phyloP scores from a whole-genome alignment of 2,329 filamentous ascomycete species.

The Sporothrix mexicana region DNA sequence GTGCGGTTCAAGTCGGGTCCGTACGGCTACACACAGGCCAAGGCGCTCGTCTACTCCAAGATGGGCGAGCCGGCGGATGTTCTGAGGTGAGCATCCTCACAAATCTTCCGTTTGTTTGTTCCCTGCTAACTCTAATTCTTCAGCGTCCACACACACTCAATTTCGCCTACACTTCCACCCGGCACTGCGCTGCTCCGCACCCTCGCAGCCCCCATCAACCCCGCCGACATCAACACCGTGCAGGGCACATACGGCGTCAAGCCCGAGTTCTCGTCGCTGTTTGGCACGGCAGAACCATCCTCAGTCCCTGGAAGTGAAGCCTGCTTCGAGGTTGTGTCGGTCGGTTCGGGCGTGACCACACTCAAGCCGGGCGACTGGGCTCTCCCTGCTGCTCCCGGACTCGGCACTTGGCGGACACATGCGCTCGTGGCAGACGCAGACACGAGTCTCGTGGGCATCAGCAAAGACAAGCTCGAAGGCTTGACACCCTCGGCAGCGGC shows the following conservation, averaged over 20 bases:
- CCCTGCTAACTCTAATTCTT: too few species aligned
- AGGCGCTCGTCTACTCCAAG: constrained; percentile 76
- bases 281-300: constrained; percentile 77
- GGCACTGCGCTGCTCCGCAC: constrained; percentile 77
- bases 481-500: constrained; percentile 79
- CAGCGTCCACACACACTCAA: constrained; percentile 75
- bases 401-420: constrained; percentile 96
- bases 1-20: constrained; percentile 61
- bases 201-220: constrained; percentile 92
- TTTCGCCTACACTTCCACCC: constrained; percentile 72
- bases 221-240: constrained; percentile 96
- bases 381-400: constrained; percentile 79
- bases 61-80: constrained; percentile 78
- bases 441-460: constrained; percentile 68
- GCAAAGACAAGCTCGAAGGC: constrained; percentile 35
- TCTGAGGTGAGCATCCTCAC: constrained; percentile 54
- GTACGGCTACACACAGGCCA: constrained; percentile 84
- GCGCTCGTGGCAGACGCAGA: constrained; percentile 65
- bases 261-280: constrained; percentile 72
- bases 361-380: constrained; percentile 88
- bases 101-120: too few species aligned
- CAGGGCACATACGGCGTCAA: constrained; percentile 94
- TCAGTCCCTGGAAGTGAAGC: constrained; percentile 90
- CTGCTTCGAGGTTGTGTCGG: constrained; percentile 83
- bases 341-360: constrained; percentile 60